Evolutionary conservation across 2,329 filamentous ascomycete genomes (phyloP).

Genomic region (Myriangium duriaei): DNA sequence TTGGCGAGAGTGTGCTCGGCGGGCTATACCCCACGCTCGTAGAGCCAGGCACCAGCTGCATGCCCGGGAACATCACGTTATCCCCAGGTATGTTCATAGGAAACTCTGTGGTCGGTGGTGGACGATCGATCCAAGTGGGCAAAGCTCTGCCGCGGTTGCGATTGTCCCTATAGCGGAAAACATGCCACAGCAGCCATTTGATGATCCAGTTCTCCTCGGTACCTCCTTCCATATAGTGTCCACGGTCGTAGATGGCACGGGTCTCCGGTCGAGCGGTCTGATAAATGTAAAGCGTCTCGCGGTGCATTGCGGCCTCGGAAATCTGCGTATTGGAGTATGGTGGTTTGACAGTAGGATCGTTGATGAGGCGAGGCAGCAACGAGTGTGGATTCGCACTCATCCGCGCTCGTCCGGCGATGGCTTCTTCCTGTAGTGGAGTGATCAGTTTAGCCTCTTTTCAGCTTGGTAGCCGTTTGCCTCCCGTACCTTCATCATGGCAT

Average conservation of each 20-base stretch:
- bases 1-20: too few relatives aligned
- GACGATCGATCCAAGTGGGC: constrained; percentile 11
- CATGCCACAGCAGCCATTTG: constrained; percentile 40
- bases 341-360: constrained; percentile 20
- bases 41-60: neutral
- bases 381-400: constrained; percentile 28
- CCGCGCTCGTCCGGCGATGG: constrained; percentile 28
- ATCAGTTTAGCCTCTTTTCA: neutral
- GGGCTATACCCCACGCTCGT: too few relatives aligned
- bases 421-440: constrained; percentile 27
- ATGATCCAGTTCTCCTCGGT: constrained; percentile 39
- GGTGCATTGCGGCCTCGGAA: constrained; percentile 35
- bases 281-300: constrained; percentile 32
- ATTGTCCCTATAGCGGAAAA: constrained; percentile 36
- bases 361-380: constrained; percentile 26
- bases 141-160: constrained; percentile 21
- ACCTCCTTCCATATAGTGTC: constrained; percentile 27
- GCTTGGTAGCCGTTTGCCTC: neutral
- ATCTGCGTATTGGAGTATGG: constrained; percentile 37
- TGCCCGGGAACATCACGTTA: constrained; percentile 1
- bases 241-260: constrained; percentile 29
- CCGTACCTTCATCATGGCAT: constrained; percentile 33
- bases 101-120: neutral
- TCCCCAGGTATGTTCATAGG: constrained; percentile 3
- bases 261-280: constrained; percentile 27